Base-by-base conservation (phyloP, 2,329 filamentous ascomycete species). In the Hymenoscyphus repandus region DNA sequence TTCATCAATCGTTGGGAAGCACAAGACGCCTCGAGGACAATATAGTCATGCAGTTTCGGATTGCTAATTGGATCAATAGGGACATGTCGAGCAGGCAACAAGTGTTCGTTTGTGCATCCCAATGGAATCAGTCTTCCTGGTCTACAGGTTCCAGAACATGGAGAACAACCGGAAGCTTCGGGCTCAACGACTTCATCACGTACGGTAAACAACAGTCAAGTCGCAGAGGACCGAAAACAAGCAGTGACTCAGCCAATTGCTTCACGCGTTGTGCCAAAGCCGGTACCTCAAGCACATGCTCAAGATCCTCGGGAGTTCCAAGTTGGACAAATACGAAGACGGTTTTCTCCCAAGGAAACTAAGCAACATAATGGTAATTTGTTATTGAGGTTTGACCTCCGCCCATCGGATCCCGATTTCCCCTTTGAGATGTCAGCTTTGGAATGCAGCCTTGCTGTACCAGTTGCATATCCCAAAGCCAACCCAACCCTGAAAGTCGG, bases 351-450 rank as follows among this genome's bases (percentile, higher is more conserved):
- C 11, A 66, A 69, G 43, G 74, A 79, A 56, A 64, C 68, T 31
- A 57, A 45, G 43, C 58, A 59, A 18, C 32, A 20, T 45, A 45
- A 53, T 38, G 57, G 58, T 44, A 48, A 49, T 15, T 80, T 79
- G 0, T 74, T 78, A 13, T 68, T 91, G 36, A 69, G 73, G 9
- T 88, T 92, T 67, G 79, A 74, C 46, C 70, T 93, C 54, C 70
- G 70, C 11, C 88, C 88, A 5, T 90, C 88, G 5, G 88, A 93
- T 64, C 88, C 88, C 0, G 88, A 93, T 63, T 92, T 93, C 61
- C 86, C 88, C 1, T 92, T 88, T 66, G 86, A 90, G 54, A 72
- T 92, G 63, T 76, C 82, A 22, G 72, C 77, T 36, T 72, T 93
- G 31, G 75, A 86, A 37, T 91, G 86, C 64, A 74, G 80, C 39